Conservation (phyloP, 2,329 filamentous ascomycete genomes). For the Pestalotiopsis sp. region DNA sequence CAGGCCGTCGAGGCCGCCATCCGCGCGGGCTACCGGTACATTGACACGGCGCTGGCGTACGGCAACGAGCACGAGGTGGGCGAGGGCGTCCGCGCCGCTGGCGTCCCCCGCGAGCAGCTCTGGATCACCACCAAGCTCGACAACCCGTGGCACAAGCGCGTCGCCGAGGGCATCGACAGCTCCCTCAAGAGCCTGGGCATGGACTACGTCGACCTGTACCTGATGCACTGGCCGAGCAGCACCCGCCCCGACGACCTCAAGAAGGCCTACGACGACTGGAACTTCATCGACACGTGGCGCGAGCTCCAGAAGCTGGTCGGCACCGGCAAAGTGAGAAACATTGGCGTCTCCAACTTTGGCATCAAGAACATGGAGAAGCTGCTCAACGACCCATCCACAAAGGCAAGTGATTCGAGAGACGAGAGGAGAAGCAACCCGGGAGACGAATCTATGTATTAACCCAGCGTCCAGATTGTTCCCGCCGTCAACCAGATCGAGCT, state of each 20-base stretch:
- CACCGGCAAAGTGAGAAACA: conserved; percentile 75
- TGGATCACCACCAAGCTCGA: conserved; percentile 82
- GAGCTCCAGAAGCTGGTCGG: conserved; percentile 71
- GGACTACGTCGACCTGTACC: conserved; percentile 71
- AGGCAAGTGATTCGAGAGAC: conserved; percentile 42
- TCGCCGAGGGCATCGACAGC: conserved; percentile 61
- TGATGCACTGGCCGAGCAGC: conserved; percentile 74
- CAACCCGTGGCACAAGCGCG: conserved; percentile 77
- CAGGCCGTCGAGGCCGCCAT: conserved; percentile 73
- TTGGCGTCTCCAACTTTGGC: conserved; percentile 85
- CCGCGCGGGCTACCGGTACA: conserved; percentile 71
- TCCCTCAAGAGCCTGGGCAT: conserved; percentile 63
- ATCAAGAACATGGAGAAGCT: conserved; percentile 80
- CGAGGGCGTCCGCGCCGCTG: conserved; percentile 63
- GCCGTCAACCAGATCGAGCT: conserved; percentile 85
- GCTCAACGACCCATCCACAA: conserved; percentile 65
- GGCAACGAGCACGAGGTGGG: conserved; percentile 75
- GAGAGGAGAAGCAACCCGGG: background rate
- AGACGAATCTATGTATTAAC: background rate
- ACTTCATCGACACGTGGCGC: conserved; percentile 79
- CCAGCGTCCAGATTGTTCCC: conserved; percentile 47
- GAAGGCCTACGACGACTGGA: conserved; percentile 77
- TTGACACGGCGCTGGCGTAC: conserved; percentile 78
- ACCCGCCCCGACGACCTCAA: conserved; percentile 63
- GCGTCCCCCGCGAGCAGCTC: conserved; percentile 66